Conservation (phyloP, 202 grass and related monocot species). For the Sporobolus alterniflorus region DNA sequence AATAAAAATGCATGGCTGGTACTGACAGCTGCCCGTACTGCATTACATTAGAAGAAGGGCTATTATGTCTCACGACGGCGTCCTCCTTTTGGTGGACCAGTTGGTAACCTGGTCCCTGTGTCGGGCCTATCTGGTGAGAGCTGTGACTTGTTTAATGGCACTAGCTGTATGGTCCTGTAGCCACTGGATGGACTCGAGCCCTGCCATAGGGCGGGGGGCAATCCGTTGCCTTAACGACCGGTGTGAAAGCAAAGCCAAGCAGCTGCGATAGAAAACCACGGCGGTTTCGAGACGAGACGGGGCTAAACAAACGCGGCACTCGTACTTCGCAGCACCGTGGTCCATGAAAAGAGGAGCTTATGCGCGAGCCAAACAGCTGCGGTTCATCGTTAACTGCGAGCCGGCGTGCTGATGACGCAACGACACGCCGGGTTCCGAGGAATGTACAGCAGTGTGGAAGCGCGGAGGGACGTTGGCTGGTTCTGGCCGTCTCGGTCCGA, state of each 20-base stretch:
- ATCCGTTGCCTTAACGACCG: conserved; percentile 38
- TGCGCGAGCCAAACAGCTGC: background rate
- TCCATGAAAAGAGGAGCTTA: conserved; percentile 3
- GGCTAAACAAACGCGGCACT: background rate
- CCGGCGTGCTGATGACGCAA: conserved; percentile 40
- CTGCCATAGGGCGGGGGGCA: background rate
- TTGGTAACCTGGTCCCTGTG: conserved; percentile 22
- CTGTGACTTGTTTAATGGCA: conserved; percentile 35
- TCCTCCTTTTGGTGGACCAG: conserved; percentile 32
- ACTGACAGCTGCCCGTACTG: background rate
- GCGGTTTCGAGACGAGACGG: background rate
- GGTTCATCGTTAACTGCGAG: conserved; percentile 21
- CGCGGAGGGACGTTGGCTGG: background rate
- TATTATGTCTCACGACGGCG: background rate
- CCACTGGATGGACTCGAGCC: conserved; percentile 22
- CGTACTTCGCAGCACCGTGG: background rate
- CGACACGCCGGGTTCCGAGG: background rate
- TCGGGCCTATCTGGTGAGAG: conserved; percentile 38
- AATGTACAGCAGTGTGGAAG: background rate
- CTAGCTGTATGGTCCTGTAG: conserved; percentile 23
- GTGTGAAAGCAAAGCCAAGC: background rate
- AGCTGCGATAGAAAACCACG: background rate
- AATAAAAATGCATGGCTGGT: background rate
- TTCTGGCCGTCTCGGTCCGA: background rate
- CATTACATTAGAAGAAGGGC: background rate